Evolutionary conservation across 1,284 basidiomycete species (phyloP).

Genomic region (Cryptococcus sp.): DNA sequence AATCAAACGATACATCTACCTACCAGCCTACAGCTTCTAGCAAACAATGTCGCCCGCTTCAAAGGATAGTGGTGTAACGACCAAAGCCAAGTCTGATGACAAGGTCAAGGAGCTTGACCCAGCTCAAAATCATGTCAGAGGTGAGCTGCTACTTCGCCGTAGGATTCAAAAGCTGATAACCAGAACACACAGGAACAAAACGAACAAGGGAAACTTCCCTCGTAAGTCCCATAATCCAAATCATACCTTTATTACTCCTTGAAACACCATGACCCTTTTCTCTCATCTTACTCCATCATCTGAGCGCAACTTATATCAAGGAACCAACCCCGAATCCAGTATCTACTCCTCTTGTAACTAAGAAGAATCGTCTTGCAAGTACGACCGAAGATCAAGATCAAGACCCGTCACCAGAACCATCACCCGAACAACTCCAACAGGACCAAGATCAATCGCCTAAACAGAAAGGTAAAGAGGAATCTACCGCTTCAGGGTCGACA

Average conservation of each 20-base stretch:
- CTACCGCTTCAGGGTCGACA: constrained; percentile 2
- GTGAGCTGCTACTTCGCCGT: no score
- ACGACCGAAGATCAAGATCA: constrained; percentile 4
- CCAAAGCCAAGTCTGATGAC: no score
- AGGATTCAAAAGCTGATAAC: no score
- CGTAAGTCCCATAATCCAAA: no score
- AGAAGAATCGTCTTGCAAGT: constrained; percentile 42
- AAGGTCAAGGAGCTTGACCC: no score
- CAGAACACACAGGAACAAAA: no score
- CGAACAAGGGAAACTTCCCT: no score
- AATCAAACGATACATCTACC: neutral
- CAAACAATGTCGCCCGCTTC: neutral
- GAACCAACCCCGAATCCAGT: constrained; percentile 15
- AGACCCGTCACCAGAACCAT: constrained; percentile 1
- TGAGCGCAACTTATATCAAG: constrained; percentile 8
- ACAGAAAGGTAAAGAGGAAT: constrained; percentile 6
- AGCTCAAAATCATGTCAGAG: no score
- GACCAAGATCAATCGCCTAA: neutral
- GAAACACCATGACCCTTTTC: no score
- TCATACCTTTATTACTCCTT: no score
- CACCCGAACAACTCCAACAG: constrained; percentile 1
- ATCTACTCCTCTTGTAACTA: constrained; percentile 22
- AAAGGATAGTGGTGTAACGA: no score
- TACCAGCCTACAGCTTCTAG: neutral
- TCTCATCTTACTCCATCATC: no score